These are phyloP conservation scores for Taphrina pruni DNA, from an alignment of 1,139 yeast genomes.

Conservation along the genomic window DNA sequence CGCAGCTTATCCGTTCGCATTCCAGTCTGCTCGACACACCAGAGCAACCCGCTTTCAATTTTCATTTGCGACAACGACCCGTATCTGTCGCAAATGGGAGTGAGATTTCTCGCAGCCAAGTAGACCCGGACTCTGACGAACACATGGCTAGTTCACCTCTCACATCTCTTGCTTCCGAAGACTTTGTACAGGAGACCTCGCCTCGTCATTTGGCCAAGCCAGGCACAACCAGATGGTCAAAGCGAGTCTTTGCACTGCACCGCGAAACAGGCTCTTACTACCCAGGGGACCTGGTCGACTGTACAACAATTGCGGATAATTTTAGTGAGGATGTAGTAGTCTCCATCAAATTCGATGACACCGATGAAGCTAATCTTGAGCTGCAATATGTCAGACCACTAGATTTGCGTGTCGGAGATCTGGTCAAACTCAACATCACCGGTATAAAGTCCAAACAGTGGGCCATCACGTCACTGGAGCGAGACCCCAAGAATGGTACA, in stretches of 20 bases:
- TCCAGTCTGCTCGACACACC: slow-evolving; percentile 1
- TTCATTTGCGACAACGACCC: neutral
- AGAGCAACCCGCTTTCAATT: slow-evolving; percentile 5
- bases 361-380: slow-evolving; percentile 3
- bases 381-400: slow-evolving; percentile 24
- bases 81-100: slow-evolving; percentile 20
- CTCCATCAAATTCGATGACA: slow-evolving; percentile 26
- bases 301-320: neutral
- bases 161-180: slow-evolving; percentile 27
- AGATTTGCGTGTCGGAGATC: slow-evolving; percentile 30
- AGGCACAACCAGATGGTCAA: slow-evolving; percentile 16
- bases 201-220: slow-evolving; percentile 14
- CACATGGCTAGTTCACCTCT: slow-evolving; percentile 19
- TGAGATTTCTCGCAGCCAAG: slow-evolving; percentile 7
- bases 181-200: slow-evolving; percentile 22
- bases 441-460: slow-evolving; percentile 16
- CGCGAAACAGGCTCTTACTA: slow-evolving; percentile 20
- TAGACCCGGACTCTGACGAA: slow-evolving; percentile 16
- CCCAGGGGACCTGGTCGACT: slow-evolving; percentile 26
- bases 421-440: slow-evolving; percentile 18
- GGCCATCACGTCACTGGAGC: slow-evolving; percentile 6
- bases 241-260: slow-evolving; percentile 31
- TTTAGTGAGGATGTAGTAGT: slow-evolving; percentile 11
- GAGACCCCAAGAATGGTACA: slow-evolving; percentile 3
- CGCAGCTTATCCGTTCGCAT: neutral